Base-by-base conservation (phyloP, 768 basidiomycete species). In the Mrakia blollopis region DNA sequence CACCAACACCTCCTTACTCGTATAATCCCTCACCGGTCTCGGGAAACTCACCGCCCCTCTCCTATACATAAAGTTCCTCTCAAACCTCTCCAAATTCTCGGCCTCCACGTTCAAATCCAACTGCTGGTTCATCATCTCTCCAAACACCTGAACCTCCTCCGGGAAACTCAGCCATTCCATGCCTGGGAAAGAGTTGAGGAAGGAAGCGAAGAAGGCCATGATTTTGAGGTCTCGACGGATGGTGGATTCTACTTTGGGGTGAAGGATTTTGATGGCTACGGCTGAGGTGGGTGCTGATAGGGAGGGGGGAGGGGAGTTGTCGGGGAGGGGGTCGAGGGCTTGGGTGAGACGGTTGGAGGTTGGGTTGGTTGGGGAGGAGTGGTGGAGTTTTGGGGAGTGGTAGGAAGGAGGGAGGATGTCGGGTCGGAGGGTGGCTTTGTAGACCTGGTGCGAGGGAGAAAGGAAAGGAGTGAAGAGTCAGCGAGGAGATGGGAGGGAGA, bases 101-200 rank as follows among this genome's bases (percentile, higher is more conserved):
- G 92, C 94, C 83, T 99, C 97, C 78, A 91, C 88, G 50, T 93
- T 87, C 67, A 99, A 85, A 84, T 98, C 94, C 30, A 98, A 87
- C 83, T 99, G 97, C 80, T 89, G 91, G 81, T 89, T 88, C 97
- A 99, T 99, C 94, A 99, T 96, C 44, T 87, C 84, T 10, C 97
- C 97, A 83, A 99, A 99, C 5, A 96, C 93, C 32, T 89, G 85
- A 10, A 98, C 96, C 83, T 99, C 97, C 81, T 99, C 93, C 0
- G 94, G 92, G 25, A 99, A 87, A 10, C 94, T 97, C 68, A 99
- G 84, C 97, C 97, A 99, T 80, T 93, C 88, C 90, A 97, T 94
- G 37, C 94, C 93, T 0, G 97, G 97, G 73, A 98, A 83, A 39
- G 91, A 71, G 72, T 92, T 88, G 77, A 98, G 87, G 77, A 88